phyloP scores from a whole-genome alignment of 257 asterid species.

The Gentiana straminea region DNA sequence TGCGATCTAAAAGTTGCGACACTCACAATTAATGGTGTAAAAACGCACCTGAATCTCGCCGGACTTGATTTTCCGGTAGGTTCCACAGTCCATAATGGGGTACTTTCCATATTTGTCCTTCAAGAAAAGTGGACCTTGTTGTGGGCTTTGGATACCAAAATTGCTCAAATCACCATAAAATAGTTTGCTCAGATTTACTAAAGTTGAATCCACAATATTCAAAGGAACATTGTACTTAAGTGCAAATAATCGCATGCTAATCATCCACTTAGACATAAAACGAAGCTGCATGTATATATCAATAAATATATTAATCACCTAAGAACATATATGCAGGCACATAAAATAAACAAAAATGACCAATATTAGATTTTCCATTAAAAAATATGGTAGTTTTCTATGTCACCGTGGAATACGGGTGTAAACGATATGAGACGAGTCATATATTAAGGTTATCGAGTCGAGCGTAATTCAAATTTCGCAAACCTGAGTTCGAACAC shows the following conservation, averaged over 20 bases:
- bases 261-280: constrained; percentile 38
- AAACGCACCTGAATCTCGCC: constrained; percentile 49
- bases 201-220: constrained; percentile 24
- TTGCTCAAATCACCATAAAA: constrained; percentile 41
- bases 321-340: no score
- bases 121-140: constrained; percentile 43
- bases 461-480: no score
- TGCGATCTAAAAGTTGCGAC: no score
- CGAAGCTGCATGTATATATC: constrained; percentile 31
- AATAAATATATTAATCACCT: no score
- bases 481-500: no score
- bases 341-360: no score
- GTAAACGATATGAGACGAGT: no score
- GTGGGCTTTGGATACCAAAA: constrained; percentile 47
- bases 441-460: no score
- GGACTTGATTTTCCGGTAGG: constrained; percentile 34
- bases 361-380: no score
- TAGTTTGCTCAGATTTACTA: constrained; percentile 28
- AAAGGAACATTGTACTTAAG: constrained; percentile 16
- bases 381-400: no score
- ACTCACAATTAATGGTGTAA: no score
- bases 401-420: no score
- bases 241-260: constrained; percentile 14
- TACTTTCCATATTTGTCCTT: constrained; percentile 57
- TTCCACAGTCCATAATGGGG: constrained; percentile 60